Base-by-base conservation (phyloP, 2,329 filamentous ascomycete genomes). In the Fusarium sp. region DNA sequence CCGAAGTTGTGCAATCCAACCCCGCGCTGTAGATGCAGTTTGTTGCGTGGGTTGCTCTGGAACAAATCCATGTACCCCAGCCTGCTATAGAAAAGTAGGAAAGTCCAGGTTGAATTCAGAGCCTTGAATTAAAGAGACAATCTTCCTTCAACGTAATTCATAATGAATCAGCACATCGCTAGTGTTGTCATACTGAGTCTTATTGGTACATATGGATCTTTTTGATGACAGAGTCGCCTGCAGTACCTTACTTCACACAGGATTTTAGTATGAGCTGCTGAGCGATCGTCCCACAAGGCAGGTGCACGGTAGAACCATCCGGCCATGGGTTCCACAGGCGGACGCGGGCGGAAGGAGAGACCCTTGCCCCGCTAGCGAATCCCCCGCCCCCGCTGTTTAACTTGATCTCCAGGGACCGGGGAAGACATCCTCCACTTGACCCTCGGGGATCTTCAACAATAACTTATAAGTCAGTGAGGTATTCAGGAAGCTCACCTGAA, bases 1-100 rank as follows among this genome's bases (percentile, higher is more conserved):
- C 57, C 44, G 54, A 56, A 51, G 54, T 71, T 68, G 70, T 56
- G 70, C 61, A 56, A 51, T 57, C 49, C 58, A 67, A 74, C 70
- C 71, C 71, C 71, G 72, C 71, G 71, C 58, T 71, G 63, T 51
- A 56, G 46, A 26, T 30, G 24, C 52, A 47, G 33, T 15, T 35
- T 35, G 14, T 35, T 35, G 33, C 33, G 15, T 30, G 28, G 11
- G 28, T 30, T 30, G 28, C 26, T 24, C 24, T 24, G 26, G 8
- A 26, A 26, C 26, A 26, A 26, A 30, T 7, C 24, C 24, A 24
- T 24, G 24, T 24, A 24, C 28, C 28, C 30, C 30, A 33, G 14
- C 30, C 13, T 33, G 13, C 9, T 13, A 33, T 33, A 14, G 35
- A 37, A 17, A 37, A 37, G 35, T 33, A 14, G 35, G 19, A 9